Base-by-base conservation (phyloP, 2,329 filamentous ascomycete genomes). In the Penicillium decumbens region DNA sequence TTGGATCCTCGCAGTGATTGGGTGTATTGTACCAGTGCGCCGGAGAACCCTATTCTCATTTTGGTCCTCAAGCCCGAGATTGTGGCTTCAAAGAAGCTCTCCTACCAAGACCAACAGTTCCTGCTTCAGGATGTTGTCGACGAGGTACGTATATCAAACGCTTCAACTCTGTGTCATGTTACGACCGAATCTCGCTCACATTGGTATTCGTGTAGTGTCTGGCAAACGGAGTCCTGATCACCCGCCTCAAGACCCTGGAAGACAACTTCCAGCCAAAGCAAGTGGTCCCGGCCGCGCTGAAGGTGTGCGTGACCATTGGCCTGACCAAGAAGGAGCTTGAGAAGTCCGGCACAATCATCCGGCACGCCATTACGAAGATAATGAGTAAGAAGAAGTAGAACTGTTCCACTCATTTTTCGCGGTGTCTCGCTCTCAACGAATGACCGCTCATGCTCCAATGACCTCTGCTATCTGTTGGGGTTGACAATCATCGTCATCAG, bases 291-390 rank as follows among this genome's bases (percentile, higher is more conserved):
- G 80, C 93, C 8, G 89, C 89, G 0, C 78, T 98, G 54, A 96
- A 97, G 73, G 82, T 97, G 10, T 97, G 92, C 66, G 78, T 96
- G 46, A 95, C 91, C 0, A 88, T 82, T 4, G 93, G 88, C 1
- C 75, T 98, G 54, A 87, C 88, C 23, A 95, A 88, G 77, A 96
- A 95, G 75, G 93, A 98, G 70, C 87, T 91, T 47, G 95, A 98
- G 74, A 95, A 95, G 76, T 89, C 93, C 0, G 93, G 91, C 12
- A 83, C 85, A 6, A 84, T 82, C 8, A 91, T 98, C 59, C 80
- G 92, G 52, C 91, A 96, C 72, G 92, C 93, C 12, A 88, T 97
- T 58, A 95, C 91, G 44, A 96, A 95, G 74, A 83, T 97, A 53
- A 83, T 98, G 79, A 80, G 77, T 60, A 73, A 73, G 62, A 73